Percentiles rank a stretch among this genome's conserved stretches.
These are phyloP conservation scores for Curvularia verruculosa DNA, from an alignment of 2,329 filamentous ascomycete species.

Conservation along the genomic window DNA sequence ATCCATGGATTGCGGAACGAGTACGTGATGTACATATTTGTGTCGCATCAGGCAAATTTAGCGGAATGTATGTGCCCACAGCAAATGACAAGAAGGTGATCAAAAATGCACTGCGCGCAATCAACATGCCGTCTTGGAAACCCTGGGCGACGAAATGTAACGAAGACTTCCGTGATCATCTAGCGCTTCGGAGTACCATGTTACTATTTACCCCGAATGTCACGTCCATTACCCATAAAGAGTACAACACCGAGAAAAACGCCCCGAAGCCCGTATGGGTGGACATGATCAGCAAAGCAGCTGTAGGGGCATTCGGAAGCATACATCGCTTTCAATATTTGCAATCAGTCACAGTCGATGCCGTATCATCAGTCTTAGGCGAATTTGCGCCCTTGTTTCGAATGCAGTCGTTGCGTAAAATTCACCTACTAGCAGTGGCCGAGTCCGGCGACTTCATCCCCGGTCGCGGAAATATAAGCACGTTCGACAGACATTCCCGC, in stretches of 20 bases:
- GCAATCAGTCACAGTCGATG: slow-evolving; percentile 23
- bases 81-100: slow-evolving; percentile 35
- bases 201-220: slow-evolving; percentile 36
- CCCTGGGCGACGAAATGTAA: slow-evolving; percentile 33
- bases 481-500: slow-evolving; percentile 1
- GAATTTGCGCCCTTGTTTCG: slow-evolving; percentile 32
- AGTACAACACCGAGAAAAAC: not conserved
- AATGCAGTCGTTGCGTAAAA: slow-evolving; percentile 26
- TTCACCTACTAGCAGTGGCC: slow-evolving; percentile 21
- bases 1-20: slow-evolving; percentile 21
- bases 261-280: slow-evolving; percentile 28
- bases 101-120: slow-evolving; percentile 31
- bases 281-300: slow-evolving; percentile 25
- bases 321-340: slow-evolving; percentile 31
- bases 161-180: slow-evolving; percentile 13
- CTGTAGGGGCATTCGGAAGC: slow-evolving; percentile 12
- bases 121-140: slow-evolving; percentile 36
- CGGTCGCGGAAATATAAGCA: not conserved
- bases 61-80: slow-evolving; percentile 24
- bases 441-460: slow-evolving; percentile 2
- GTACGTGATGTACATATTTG: slow-evolving; percentile 25
- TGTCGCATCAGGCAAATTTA: slow-evolving; percentile 14
- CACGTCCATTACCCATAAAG: slow-evolving; percentile 1
- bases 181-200: slow-evolving; percentile 31
- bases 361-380: slow-evolving; percentile 11